Percentiles rank a stretch among this genome's conserved stretches.
phyloP scores from a whole-genome alignment of 768 basidiomycete species.

The Leccinum longicurvipes region DNA sequence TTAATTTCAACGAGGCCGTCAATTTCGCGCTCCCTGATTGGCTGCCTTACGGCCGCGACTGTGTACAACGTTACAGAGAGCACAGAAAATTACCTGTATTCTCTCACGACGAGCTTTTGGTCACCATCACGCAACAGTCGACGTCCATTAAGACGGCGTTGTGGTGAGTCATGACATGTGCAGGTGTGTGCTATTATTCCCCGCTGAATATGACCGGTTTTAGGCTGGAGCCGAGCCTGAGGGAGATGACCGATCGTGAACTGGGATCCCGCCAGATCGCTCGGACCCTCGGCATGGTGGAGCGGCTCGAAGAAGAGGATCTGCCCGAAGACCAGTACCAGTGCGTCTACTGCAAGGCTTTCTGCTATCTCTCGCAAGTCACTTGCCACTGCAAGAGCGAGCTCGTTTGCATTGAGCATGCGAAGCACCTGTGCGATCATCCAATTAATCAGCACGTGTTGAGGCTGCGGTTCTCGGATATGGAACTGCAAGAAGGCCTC shows the following conservation, averaged over 20 bases:
- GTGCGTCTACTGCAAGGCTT: slow-evolving; percentile 88
- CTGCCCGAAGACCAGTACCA: slow-evolving; percentile 93
- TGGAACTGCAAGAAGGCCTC: slow-evolving; percentile 67
- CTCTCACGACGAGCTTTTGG: slow-evolving; percentile 94
- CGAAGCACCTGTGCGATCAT: slow-evolving; percentile 70
- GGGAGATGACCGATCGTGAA: slow-evolving; percentile 89
- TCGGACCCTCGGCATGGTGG: slow-evolving; percentile 56
- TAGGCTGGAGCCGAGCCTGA: slow-evolving; percentile 81
- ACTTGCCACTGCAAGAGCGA: slow-evolving; percentile 74
- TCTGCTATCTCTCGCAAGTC: slow-evolving; percentile 94
- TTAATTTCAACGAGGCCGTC: slow-evolving; percentile 99
- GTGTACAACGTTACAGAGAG: slow-evolving; percentile 85
- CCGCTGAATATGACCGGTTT: slow-evolving; percentile 19
- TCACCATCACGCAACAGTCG: slow-evolving; percentile 97
- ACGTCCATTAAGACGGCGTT: slow-evolving; percentile 87
- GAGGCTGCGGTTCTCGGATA: slow-evolving; percentile 79
- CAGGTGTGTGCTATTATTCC: slow-evolving; percentile 12
- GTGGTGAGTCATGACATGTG: slow-evolving; percentile 56
- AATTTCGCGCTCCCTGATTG: slow-evolving; percentile 98
- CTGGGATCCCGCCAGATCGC: slow-evolving; percentile 61
- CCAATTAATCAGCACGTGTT: slow-evolving; percentile 54
- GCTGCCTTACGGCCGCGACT: slow-evolving; percentile 83
- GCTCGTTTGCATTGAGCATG: slow-evolving; percentile 86
- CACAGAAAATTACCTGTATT: slow-evolving; percentile 94
- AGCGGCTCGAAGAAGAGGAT: slow-evolving; percentile 75